A percentile compares a stretch with the other conserved stretches of the same genome.
Evolutionary conservation across 805 yeast genomes (phyloP).

Genomic region (Metschnikowia vanudenii): DNA sequence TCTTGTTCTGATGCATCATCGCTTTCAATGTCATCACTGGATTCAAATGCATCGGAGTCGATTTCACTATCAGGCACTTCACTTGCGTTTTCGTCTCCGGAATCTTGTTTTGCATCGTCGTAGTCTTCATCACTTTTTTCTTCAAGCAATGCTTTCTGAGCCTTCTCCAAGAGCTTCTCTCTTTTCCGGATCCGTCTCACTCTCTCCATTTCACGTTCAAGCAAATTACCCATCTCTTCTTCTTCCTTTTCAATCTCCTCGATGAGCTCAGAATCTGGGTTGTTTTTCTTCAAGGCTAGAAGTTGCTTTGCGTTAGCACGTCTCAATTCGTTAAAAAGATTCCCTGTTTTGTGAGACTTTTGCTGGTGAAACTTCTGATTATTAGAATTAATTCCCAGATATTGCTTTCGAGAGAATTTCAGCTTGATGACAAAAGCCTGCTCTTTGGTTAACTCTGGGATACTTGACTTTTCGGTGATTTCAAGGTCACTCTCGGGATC

Average conservation of each 20-base stretch:
- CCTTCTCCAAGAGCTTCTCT: constrained; percentile 41
- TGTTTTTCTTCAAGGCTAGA: constrained; percentile 21
- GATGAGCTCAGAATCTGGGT: constrained; percentile 27
- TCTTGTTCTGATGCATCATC: constrained; percentile 19
- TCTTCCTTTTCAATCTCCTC: constrained; percentile 44
- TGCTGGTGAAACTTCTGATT: constrained; percentile 8
- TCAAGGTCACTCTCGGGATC: constrained; percentile 20
- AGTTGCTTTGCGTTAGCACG: constrained; percentile 48
- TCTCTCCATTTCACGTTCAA: constrained; percentile 53
- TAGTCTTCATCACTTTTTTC: constrained; percentile 17
- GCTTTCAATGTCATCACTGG: constrained; percentile 5
- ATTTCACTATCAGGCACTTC: constrained; percentile 23
- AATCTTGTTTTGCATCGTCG: constrained; percentile 7
- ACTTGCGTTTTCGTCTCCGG: constrained; percentile 15
- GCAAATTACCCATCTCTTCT: constrained; percentile 42
- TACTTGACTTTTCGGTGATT: constrained; percentile 14
- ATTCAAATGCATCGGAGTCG: background rate
- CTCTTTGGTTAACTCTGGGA: constrained; percentile 36
- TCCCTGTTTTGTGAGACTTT: constrained; percentile 7
- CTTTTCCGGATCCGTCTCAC: constrained; percentile 43
- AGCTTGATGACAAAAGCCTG: constrained; percentile 32
- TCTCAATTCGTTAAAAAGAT: constrained; percentile 37
- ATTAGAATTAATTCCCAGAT: background rate
- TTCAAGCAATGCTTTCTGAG: constrained; percentile 29
- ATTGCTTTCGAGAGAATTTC: constrained; percentile 28